Conservation (phyloP, 495 filamentous ascomycete species). For the Aspergillus nidulans region DNA sequence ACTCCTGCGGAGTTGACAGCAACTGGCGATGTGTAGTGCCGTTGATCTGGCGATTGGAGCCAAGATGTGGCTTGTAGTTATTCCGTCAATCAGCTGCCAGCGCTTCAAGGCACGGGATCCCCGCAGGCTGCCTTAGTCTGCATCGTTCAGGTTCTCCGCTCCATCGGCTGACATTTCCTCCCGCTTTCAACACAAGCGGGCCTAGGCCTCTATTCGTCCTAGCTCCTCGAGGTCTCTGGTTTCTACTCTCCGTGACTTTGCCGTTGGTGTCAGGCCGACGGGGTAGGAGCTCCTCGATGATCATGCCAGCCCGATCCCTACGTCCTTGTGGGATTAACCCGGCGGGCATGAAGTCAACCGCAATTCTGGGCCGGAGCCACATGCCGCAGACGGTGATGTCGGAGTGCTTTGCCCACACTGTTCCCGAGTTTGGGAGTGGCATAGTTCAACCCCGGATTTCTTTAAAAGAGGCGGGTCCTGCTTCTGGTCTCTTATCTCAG, state of each 20-base stretch:
- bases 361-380: constrained; percentile 1
- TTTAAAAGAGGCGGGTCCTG: constrained; percentile 19
- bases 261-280: neutral
- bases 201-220: neutral
- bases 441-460: constrained; percentile 19
- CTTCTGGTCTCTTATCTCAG: constrained; percentile 8
- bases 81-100: constrained; percentile 35
- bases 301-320: neutral
- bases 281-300: neutral
- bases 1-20: neutral
- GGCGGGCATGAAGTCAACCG: constrained; percentile 4
- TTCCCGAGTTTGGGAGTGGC: constrained; percentile 3
- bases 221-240: neutral
- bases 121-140: neutral
- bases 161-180: constrained; percentile 8
- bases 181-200: neutral
- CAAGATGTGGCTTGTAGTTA: constrained; percentile 16
- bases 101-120: neutral
- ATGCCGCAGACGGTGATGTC: neutral
- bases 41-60: constrained; percentile 16
- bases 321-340: constrained; percentile 10
- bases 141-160: constrained; percentile 12
- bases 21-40: constrained; percentile 7
- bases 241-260: neutral
- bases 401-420: neutral